These are phyloP conservation scores for Triticum monococcum DNA, from an alignment of 176 grass and related monocot species.

Conservation along the genomic window DNA sequence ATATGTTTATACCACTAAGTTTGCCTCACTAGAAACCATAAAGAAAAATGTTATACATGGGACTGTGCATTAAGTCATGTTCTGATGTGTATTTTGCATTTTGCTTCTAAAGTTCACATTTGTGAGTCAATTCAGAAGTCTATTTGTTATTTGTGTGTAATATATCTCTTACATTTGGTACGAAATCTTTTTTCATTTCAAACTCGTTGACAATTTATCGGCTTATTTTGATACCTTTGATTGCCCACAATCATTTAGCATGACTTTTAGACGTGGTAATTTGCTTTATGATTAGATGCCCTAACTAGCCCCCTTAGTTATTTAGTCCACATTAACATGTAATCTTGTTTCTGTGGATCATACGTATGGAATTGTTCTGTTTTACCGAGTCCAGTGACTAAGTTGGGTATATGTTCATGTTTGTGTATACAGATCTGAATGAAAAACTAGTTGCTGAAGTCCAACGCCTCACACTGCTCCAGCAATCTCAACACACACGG, in stretches of 20 bases:
- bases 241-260: too few species aligned
- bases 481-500: neutral
- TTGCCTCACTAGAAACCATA: neutral
- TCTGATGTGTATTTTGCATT: too few species aligned
- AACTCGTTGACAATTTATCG: too few species aligned
- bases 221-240: too few species aligned
- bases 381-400: neutral
- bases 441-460: slow-evolving; percentile 46
- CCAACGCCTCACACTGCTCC: neutral
- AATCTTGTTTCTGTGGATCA: neutral
- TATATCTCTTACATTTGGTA: too few species aligned
- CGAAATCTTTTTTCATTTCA: too few species aligned
- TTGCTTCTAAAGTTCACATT: too few species aligned
- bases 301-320: neutral
- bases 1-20: neutral
- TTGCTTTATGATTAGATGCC: neutral
- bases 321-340: neutral
- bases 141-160: too few species aligned
- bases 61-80: too few species aligned
- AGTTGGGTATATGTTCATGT: neutral
- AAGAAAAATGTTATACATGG: neutral
- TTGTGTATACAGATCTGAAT: slow-evolving; percentile 33
- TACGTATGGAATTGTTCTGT: neutral
- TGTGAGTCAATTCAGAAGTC: too few species aligned
- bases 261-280: too few species aligned